Evolutionary conservation across 805 yeast genomes (phyloP).

Genomic region (Pichia ethanolica): DNA sequence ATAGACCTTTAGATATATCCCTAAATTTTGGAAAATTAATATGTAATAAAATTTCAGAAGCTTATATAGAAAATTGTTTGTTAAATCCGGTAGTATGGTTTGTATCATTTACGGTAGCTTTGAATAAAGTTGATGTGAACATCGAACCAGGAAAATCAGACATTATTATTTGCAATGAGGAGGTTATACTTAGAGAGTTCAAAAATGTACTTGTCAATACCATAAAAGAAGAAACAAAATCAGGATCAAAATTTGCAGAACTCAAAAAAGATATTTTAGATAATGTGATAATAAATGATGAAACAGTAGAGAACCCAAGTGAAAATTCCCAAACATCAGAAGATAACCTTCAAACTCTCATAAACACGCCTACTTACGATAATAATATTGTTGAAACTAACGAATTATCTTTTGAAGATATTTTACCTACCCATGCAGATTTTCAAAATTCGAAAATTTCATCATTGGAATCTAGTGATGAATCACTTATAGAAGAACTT

Average conservation of each 20-base stretch:
- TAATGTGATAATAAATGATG: neutral
- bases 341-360: too few relatives aligned
- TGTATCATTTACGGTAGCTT: slow-evolving; percentile 22
- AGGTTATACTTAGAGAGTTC: slow-evolving; percentile 15
- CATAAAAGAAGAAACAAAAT: slow-evolving; percentile 4
- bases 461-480: neutral
- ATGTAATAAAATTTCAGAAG: slow-evolving; percentile 16
- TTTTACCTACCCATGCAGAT: neutral
- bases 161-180: slow-evolving; percentile 25
- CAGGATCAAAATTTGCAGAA: too few relatives aligned
- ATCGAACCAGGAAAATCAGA: slow-evolving; percentile 40
- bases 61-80: slow-evolving; percentile 20
- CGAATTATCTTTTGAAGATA: neutral
- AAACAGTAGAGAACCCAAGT: too few relatives aligned
- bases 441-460: neutral
- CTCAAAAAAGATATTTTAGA: slow-evolving; percentile 3
- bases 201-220: slow-evolving; percentile 2
- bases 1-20: slow-evolving; percentile 22
- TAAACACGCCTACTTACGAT: too few relatives aligned
- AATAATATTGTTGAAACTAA: neutral
- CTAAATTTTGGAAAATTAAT: slow-evolving; percentile 28
- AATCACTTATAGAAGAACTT: slow-evolving; percentile 1
- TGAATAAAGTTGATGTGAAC: slow-evolving; percentile 29
- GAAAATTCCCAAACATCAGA: too few relatives aligned
- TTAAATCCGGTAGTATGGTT: slow-evolving; percentile 31